Conservation (phyloP, 495 filamentous ascomycete genomes). For the Terfezia claveryi region DNA sequence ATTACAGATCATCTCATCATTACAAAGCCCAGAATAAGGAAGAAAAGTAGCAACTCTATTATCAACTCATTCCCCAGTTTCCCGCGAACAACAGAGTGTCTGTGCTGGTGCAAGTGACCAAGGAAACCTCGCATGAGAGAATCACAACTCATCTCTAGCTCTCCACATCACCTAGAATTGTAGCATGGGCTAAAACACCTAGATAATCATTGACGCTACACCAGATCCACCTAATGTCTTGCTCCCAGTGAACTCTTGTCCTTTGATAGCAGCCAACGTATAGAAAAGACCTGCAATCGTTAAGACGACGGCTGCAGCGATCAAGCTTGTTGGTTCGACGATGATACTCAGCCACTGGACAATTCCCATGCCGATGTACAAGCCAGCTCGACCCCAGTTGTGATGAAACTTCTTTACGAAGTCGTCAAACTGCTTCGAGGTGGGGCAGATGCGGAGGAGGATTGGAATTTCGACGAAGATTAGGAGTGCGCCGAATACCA, state of each 20-base stretch:
- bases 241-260: slow-evolving; percentile 84
- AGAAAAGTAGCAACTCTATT: no score
- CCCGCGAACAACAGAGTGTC: no score
- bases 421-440: slow-evolving; percentile 65
- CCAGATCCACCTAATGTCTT: slow-evolving; percentile 92
- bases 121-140: no score
- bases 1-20: no score
- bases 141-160: not conserved
- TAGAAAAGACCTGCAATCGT: slow-evolving; percentile 64
- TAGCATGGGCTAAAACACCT: slow-evolving; percentile 12
- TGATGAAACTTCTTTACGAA: slow-evolving; percentile 83
- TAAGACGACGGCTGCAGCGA: slow-evolving; percentile 70
- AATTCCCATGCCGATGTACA: slow-evolving; percentile 61
- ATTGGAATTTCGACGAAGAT: slow-evolving; percentile 94
- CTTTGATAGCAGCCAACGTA: slow-evolving; percentile 59
- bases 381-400: slow-evolving; percentile 89
- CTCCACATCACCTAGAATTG: not conserved
- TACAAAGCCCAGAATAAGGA: no score
- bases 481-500: slow-evolving; percentile 69
- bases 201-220: slow-evolving; percentile 97
- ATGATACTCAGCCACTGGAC: slow-evolving; percentile 65
- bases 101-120: no score
- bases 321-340: slow-evolving; percentile 39
- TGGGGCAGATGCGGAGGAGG: slow-evolving; percentile 93
- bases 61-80: no score